Evolutionary conservation across 1,284 basidiomycete species (phyloP).

Genomic region (Schizopora paradoxa): DNA sequence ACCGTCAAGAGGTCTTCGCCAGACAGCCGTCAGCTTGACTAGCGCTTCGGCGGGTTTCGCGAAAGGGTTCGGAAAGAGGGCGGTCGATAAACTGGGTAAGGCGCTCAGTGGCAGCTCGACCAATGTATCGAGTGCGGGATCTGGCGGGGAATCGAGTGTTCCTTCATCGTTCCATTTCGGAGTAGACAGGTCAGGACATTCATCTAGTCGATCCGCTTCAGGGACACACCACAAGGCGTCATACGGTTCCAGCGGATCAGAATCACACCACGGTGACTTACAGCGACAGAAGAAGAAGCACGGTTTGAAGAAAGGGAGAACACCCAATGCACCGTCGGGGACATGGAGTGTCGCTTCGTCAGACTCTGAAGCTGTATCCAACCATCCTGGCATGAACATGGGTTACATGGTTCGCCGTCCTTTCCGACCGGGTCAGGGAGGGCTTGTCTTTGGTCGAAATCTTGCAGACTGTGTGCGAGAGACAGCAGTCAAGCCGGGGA

Average conservation of each 20-base stretch:
- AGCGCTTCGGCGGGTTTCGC: constrained; percentile 62
- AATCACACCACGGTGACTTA: too few species aligned
- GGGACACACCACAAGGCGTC: too few species aligned
- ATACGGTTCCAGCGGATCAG: too few species aligned
- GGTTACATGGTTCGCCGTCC: constrained; percentile 54
- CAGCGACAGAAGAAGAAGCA: too few species aligned
- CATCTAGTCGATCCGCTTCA: too few species aligned
- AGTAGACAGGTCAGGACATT: too few species aligned
- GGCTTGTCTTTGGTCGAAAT: constrained; percentile 61
- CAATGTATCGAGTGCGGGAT: too few species aligned
- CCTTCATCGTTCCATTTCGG: too few species aligned
- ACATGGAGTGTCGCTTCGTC: constrained; percentile 49
- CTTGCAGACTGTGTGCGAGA: constrained; percentile 54
- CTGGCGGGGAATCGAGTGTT: too few species aligned
- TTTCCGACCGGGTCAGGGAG: constrained; percentile 33
- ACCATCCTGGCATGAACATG: constrained; percentile 43
- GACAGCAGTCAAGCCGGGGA: constrained; percentile 39
- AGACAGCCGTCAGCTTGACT: constrained; percentile 64
- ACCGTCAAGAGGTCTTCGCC: constrained; percentile 17
- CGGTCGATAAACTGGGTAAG: constrained; percentile 68
- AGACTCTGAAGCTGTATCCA: constrained; percentile 43
- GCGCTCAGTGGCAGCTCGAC: constrained; percentile 47
- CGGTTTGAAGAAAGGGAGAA: constrained; percentile 41
- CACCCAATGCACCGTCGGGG: constrained; percentile 53
- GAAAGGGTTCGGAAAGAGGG: constrained; percentile 47